These are phyloP conservation scores for Barnettozyma populi DNA, from an alignment of 805 yeast species.

Conservation along the genomic window DNA sequence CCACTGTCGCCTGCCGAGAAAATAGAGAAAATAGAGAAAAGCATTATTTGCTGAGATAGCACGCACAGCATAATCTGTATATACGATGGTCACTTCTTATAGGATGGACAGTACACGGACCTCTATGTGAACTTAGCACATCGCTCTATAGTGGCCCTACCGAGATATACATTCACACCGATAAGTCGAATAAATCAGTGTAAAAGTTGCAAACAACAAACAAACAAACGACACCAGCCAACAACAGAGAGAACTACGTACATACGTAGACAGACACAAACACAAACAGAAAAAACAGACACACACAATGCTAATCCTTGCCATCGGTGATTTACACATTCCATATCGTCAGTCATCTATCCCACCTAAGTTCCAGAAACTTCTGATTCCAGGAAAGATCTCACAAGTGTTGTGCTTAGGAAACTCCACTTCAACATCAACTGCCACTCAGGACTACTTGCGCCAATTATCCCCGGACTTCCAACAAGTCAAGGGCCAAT, in stretches of 20 bases:
- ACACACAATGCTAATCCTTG: slow-evolving; percentile 56
- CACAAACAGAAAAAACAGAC: neutral
- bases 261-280: neutral
- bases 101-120: too few species aligned
- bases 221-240: neutral
- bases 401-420: slow-evolving; percentile 83
- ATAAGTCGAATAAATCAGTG: neutral
- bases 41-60: neutral
- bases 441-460: slow-evolving; percentile 57
- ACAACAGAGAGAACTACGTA: too few species aligned
- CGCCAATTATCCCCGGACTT: slow-evolving; percentile 65
- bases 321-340: slow-evolving; percentile 84
- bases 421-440: slow-evolving; percentile 61
- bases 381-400: slow-evolving; percentile 80
- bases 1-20: neutral
- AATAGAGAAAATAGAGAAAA: neutral
- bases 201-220: too few species aligned
- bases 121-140: neutral
- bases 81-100: too few species aligned
- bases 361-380: slow-evolving; percentile 53
- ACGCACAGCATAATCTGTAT: too few species aligned
- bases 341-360: slow-evolving; percentile 47
- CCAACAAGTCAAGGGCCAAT: slow-evolving; percentile 77
- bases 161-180: neutral
- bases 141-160: neutral